Base-by-base conservation (phyloP, 2,329 filamentous ascomycete genomes). In the Aschersonia sp. region DNA sequence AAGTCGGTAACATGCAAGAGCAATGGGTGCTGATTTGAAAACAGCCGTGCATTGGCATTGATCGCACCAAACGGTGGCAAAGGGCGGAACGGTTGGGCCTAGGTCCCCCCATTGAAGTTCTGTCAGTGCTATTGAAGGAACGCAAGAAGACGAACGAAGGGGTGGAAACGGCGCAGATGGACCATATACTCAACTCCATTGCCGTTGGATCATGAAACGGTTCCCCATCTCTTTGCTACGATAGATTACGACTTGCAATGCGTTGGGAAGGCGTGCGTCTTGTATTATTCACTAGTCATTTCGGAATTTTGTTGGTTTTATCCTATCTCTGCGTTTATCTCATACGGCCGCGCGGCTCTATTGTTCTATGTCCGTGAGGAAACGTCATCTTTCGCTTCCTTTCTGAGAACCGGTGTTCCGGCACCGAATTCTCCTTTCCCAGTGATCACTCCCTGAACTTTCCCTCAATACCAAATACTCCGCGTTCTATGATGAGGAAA, bases 21-120 rank as follows among this genome's bases (percentile, higher is more conserved):
- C 22, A 22, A 22, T 22, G 22, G 22, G 22, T 22, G 22, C 22
- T 22, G 22, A 22, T 22, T 22, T 6, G 6, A 1, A 12, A 14
- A n/a, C 50, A 94, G 87, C 92, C 92, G 2, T 94, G 87, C 59
- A 84, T 95, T 47, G 92, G 92, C 6, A 87, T 90, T 46, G 68
- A 80, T 39, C 80, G 92, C 44, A 68, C 84, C 56, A 86, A 84
- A 68, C 82, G 92, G 35, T 98, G 92, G 92, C 78, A 85, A 60
- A 79, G 92, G 43, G 92, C 92, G 5, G 75, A 94, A 47, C 73
- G 72, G 48, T 70, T 98, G n/a, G 82, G 83, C 4, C 71, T 98
- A n/a, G 75, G 83, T 33, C 92, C 92, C 1, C 90, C 92, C 0
- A 75, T 95, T 30, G 90, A 97, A 63, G 88, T 96, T 4, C 73